These are phyloP conservation scores for Aspergillus neotritici DNA, from an alignment of 2,329 filamentous ascomycete genomes.

Conservation along the genomic window DNA sequence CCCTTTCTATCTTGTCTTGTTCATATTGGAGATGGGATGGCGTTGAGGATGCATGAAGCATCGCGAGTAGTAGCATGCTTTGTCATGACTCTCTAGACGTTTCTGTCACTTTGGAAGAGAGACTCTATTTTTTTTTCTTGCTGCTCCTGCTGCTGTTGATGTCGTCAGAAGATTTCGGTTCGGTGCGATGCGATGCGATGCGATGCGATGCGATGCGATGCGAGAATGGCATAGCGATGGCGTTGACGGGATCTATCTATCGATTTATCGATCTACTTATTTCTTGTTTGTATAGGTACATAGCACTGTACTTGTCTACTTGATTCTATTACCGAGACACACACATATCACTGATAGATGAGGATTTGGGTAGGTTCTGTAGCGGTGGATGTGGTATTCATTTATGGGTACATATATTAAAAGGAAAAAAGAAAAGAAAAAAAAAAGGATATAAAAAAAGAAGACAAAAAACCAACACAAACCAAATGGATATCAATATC, in stretches of 20 bases:
- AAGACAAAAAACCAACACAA: conserved; percentile 4
- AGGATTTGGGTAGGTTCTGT: background rate
- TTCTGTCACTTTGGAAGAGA: too few relatives aligned
- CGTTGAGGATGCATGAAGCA: conserved; percentile 4
- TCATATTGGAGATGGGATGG: conserved; percentile 2
- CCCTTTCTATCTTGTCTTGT: conserved; percentile 5
- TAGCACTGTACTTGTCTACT: background rate
- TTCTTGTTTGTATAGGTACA: conserved; percentile 1
- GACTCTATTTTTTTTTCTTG: too few relatives aligned
- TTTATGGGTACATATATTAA: background rate
- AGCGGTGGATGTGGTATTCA: too few relatives aligned
- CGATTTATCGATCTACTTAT: background rate
- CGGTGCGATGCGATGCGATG: conserved; percentile 8
- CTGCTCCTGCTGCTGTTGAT: background rate
- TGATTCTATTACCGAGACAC: background rate
- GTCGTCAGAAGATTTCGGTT: background rate
- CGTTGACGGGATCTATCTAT: conserved; percentile 12
- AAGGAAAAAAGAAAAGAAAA: background rate
- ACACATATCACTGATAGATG: conserved; percentile 2
- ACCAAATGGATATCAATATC: background rate
- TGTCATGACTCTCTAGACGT: background rate
- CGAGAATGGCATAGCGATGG: conserved; percentile 29
- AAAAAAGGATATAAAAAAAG: too few relatives aligned
- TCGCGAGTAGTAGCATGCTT: background rate
- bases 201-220: conserved; percentile 19